Evolutionary conservation across 1,284 basidiomycete species (phyloP), one percentile per base, ranked within the genome.

Genomic region (Stereum hirsutum): DNA sequence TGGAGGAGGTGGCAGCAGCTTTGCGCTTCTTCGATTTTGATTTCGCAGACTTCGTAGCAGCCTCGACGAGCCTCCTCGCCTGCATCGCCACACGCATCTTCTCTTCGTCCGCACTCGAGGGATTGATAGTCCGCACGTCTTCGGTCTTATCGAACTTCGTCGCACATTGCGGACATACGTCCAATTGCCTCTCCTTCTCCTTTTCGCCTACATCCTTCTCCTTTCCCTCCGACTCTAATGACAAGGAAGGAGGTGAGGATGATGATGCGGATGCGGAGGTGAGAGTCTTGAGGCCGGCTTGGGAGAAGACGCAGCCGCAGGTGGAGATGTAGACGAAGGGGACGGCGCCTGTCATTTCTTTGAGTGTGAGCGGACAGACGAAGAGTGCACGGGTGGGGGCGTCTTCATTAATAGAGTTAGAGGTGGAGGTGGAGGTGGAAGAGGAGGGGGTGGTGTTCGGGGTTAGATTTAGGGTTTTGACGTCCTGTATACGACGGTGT

Each of bases 261-360:
- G 69, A 57, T 2, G 65, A 53, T 5, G 65, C 47, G n/a, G n/a
- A n/a, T 5, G 57, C 53, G 6, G 66, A 50, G 26, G 70, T 57
- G 38, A 90, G 66, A 0, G 79, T 78, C 48, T 78, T 80, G 33
- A 92, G 66, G 4, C 81, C 87, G 0, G 78, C 79, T 45, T 83
- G 80, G 4, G 85, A 82, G 61, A 92, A 83, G 26, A 89, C 89
- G 57, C 89, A 93, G n/a, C 91, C 91, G 55, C 92, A 96, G 0
- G 81, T 65, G n/a, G 71, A 68, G 49, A 95, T 64, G 57, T 91
- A 94, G 44, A 91, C 78, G 60, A 96, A 96, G 0, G 89, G 88
- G 42, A 87, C 75, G 0, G 65, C 60, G n/a, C 92, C 92, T 49
- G 89, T 90, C 90, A 96, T 95, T 64, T 95, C 93, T 58, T 90